Conservation (phyloP, 1,284 basidiomycete species). For the Ustilago hordei region DNA sequence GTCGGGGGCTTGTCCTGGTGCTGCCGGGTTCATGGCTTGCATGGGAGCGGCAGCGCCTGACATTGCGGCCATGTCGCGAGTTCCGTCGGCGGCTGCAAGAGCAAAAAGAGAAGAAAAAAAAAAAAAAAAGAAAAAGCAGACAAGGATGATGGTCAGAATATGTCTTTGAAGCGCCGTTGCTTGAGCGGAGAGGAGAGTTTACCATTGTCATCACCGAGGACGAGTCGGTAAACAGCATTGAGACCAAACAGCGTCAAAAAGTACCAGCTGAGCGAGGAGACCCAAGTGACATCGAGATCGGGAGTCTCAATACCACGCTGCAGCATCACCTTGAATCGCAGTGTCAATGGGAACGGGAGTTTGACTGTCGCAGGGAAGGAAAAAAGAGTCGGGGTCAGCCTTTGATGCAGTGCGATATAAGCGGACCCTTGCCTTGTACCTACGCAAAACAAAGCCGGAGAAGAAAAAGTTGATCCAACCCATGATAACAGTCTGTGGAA, state of each 20-base stretch:
- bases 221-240: slow-evolving; percentile 91
- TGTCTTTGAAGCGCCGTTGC: not conserved
- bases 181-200: slow-evolving; percentile 65
- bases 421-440: slow-evolving; percentile 27
- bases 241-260: slow-evolving; percentile 98
- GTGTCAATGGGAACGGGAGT: slow-evolving; percentile 94
- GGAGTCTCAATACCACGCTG: slow-evolving; percentile 94
- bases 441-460: slow-evolving; percentile 95
- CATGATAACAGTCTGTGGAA: slow-evolving; percentile 89
- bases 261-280: slow-evolving; percentile 98
- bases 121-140: not conserved
- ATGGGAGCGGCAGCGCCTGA: slow-evolving; percentile 50
- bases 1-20: slow-evolving; percentile 75
- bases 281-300: slow-evolving; percentile 99
- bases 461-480: slow-evolving; percentile 99
- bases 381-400: not conserved
- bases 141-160: too few relatives aligned
- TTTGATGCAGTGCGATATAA: not conserved
- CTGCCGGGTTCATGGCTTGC: slow-evolving; percentile 45
- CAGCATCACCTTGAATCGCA: slow-evolving; percentile 98
- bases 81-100: slow-evolving; percentile 65
- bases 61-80: slow-evolving; percentile 68
- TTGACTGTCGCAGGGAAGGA: slow-evolving; percentile 74
- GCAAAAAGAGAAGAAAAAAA: not conserved
- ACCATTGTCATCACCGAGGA: slow-evolving; percentile 93